A percentile compares a stretch with the other conserved stretches of the same genome.
Evolutionary conservation across 2,329 filamentous ascomycete species (phyloP).

Genomic region (Fonsecaea nubica): DNA sequence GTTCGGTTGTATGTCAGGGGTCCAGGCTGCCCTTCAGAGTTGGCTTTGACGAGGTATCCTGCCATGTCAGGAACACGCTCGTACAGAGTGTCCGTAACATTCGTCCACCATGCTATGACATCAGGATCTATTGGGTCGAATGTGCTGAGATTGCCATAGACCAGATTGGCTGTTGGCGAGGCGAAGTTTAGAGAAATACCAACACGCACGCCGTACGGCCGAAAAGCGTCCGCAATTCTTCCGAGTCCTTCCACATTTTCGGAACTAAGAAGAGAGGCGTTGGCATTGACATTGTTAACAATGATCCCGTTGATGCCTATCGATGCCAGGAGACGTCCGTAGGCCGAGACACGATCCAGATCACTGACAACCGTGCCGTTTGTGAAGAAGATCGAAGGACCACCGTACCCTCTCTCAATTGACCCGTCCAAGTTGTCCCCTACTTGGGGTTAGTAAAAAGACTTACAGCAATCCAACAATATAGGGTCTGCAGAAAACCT

Average conservation of each 20-base stretch:
- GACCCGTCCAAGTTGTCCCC: slow-evolving; percentile 66
- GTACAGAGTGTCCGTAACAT: slow-evolving; percentile 67
- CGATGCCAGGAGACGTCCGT: slow-evolving; percentile 70
- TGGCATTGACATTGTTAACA: slow-evolving; percentile 76
- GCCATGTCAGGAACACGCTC: slow-evolving; percentile 68
- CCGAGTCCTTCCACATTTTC: slow-evolving; percentile 67
- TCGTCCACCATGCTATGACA: slow-evolving; percentile 69
- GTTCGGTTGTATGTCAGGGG: slow-evolving; percentile 74
- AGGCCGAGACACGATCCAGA: slow-evolving; percentile 65
- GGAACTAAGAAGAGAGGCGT: slow-evolving; percentile 62
- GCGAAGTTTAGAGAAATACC: slow-evolving; percentile 73
- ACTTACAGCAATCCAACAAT: background rate
- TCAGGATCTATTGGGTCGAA: slow-evolving; percentile 68
- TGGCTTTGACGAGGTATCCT: slow-evolving; percentile 74
- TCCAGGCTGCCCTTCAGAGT: slow-evolving; percentile 74
- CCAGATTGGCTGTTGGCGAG: slow-evolving; percentile 60
- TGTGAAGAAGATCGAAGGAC: slow-evolving; percentile 71
- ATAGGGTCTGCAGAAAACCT: background rate
- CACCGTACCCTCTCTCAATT: slow-evolving; percentile 72
- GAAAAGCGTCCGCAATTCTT: slow-evolving; percentile 68
- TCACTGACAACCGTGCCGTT: slow-evolving; percentile 61
- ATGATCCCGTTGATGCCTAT: slow-evolving; percentile 70
- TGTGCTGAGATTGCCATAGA: slow-evolving; percentile 60
- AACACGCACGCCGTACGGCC: slow-evolving; percentile 70
- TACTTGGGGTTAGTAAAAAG: slow-evolving; percentile 1